Base-by-base conservation (phyloP, 1,284 basidiomycete genomes). In the Leccinum glutinopallens region DNA sequence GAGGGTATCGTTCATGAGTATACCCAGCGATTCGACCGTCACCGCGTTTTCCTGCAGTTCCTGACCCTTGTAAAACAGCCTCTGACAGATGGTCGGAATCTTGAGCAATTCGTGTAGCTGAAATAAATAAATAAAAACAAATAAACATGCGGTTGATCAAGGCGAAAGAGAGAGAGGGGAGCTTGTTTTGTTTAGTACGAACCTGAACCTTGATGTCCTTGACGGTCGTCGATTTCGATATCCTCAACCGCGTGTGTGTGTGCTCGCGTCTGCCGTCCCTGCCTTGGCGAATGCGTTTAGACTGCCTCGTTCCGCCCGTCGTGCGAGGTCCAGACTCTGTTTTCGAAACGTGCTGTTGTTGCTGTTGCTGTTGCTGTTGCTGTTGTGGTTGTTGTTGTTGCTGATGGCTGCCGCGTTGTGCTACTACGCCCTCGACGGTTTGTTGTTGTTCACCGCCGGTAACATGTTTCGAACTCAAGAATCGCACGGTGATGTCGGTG, bases 201-300 rank as follows among this genome's bases (percentile, higher is more conserved):
- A 92, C 91, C 80, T 84, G 80, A 60, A 90, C 73, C 73, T 92
- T 93, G 68, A 94, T 84, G 10, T 92, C 90, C 72, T 89, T 92
- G 62, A 94, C 81, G 0, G 88, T 87, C 68, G 84, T 91, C 19
- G 77, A 74, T 73, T 90, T 92, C 49, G 79, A 80, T 57, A 93
- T 81, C 13, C 75, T 81, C 58, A 93, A 73, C 66, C 76, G 83
- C 60, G 79, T 79, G 54, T 55, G 82, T 58, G 79, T 79, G 29
- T 55, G 54, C 32, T 84, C 82, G 7, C 80, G 82, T 55, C 80
- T 76, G 63, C 57, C 57, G 13, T 83, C 80, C 71, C 81, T 84
- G 2, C 78, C 80, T 71, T 85, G 83, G 58, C 85, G 84, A 54
- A 92, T 79, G 33, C 90, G 85, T 72, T 84, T 87, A 19, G 90